Evolutionary conservation across 495 filamentous ascomycete genomes (phyloP), one percentile per base, ranked within the genome.

Genomic region (Penicillium alfredii): DNA sequence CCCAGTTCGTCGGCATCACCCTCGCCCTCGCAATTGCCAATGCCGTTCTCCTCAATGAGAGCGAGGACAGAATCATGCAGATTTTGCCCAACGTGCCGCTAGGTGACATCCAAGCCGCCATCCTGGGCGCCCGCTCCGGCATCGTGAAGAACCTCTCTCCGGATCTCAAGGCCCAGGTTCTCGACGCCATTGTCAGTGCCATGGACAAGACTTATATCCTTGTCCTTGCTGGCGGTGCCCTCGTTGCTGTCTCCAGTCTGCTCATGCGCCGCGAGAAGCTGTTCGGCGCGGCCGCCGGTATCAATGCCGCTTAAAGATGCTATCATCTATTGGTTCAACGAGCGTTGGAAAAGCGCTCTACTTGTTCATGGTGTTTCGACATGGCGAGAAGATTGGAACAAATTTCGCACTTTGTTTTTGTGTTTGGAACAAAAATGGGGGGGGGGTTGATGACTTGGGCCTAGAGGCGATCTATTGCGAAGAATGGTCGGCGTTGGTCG

Each of bases 11-110:
- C 2, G 73, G 73, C 20, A 58, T 69, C 4, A 66, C 69, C 2
- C 63, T 82, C 20, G 55, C 70, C 0, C 62, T 82, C 3, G 69
- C 72, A 0, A 75, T 83, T 13, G 73, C 75, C 6, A 75, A 75
- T 6, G 55, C 66, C 4, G 62, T 81, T 3, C 81, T 76, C 53
- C 53, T 78, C 28, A 76, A 74, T n/a, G 25, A 44, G 34, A 35
- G 42, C 4, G 8, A 47, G 2, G 36, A 41, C 8, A 16, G 35
- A 9, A 23, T 51, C 3, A 35, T 47, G 15, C 12, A 8, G 4
- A 27, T 66, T 16, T 46, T 78, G 4, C 68, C 72, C 0, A 45
- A 62, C 4, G 30, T 58, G 5, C 47, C 65, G 0, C 17, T 26
- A 1, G 45, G 42, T 4, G 54, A 64, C 4, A 65, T 78, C 8